A percentile compares a stretch with the other conserved stretches of the same genome.
Conservation (phyloP, 176 grass and related monocot genomes). For the Aegilops bicornis region DNA sequence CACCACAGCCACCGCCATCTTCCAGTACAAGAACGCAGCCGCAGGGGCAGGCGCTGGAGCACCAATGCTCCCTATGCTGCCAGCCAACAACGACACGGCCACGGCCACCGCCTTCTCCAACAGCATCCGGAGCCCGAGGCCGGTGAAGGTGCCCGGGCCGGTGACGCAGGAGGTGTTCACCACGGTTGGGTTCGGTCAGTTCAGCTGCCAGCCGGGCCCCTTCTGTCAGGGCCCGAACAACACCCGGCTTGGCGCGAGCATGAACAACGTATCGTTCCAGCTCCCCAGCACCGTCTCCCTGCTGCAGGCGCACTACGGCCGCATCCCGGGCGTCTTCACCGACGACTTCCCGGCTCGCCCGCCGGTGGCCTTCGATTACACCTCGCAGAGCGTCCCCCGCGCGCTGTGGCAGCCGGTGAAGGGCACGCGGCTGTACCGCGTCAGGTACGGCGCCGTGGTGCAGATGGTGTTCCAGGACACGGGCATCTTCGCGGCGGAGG, state of each 20-base stretch:
- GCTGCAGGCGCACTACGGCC: constrained; percentile 64
- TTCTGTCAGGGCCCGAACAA: constrained; percentile 70
- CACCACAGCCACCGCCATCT: too few relatives aligned
- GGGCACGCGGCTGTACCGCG: constrained; percentile 53
- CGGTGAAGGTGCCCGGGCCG: constrained; percentile 62
- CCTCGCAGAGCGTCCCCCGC: constrained; percentile 57
- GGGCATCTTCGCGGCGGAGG: constrained; percentile 58
- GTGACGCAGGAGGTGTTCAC: constrained; percentile 67
- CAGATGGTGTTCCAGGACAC: constrained; percentile 37
- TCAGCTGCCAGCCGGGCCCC: constrained; percentile 48
- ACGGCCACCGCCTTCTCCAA: constrained; percentile 44
- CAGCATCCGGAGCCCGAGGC: constrained; percentile 46
- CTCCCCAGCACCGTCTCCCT: constrained; percentile 54
- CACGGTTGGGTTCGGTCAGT: constrained; percentile 58
- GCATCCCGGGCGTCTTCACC: constrained; percentile 70
- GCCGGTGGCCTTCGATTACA: constrained; percentile 74
- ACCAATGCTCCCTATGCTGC: too few relatives aligned
- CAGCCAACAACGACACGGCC: too few relatives aligned
- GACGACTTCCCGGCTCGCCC: constrained; percentile 67
- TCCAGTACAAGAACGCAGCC: too few relatives aligned
- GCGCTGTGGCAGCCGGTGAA: constrained; percentile 56
- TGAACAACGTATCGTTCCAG: constrained; percentile 26
- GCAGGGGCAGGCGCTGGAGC: too few relatives aligned
- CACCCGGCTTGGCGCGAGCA: constrained; percentile 71
- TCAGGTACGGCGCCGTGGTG: constrained; percentile 56